Conservation (phyloP, 495 filamentous ascomycete genomes). For the Trypethelium eluteriae region DNA sequence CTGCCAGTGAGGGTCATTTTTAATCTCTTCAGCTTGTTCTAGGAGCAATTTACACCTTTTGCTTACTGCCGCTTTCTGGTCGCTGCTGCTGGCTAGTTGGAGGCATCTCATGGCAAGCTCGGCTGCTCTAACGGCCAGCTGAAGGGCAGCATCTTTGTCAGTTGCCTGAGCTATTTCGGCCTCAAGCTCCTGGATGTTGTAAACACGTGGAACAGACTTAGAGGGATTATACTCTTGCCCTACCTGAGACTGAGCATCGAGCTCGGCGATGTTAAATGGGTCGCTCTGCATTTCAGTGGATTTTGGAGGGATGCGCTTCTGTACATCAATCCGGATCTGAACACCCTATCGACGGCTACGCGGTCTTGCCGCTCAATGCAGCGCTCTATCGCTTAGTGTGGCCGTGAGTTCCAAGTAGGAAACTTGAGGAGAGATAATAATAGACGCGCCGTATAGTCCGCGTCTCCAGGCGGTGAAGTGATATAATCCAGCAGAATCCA, state of each 20-base stretch:
- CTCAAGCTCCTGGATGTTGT: conserved; percentile 50
- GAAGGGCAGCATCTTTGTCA: conserved; percentile 60
- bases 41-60: conserved; percentile 60
- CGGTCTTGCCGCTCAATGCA: too few species aligned
- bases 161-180: conserved; percentile 45
- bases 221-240: not conserved
- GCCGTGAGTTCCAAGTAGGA: not conserved
- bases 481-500: not conserved
- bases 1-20: conserved; percentile 34
- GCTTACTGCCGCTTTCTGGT: conserved; percentile 53
- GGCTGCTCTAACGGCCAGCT: conserved; percentile 62
- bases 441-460: not conserved
- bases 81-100: conserved; percentile 41
- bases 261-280: not conserved
- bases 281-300: not conserved
- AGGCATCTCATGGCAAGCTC: conserved; percentile 73
- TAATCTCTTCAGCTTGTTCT: conserved; percentile 64
- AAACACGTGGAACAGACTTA: not conserved
- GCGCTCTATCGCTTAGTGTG: too few species aligned
- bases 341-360: too few species aligned
- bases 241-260: not conserved
- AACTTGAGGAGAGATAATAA: not conserved
- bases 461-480: not conserved
- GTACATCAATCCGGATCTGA: too few species aligned
- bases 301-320: not conserved